These are phyloP conservation scores for Plectosphaerella plurivora DNA, from an alignment of 2,329 filamentous ascomycete genomes.

Conservation along the genomic window DNA sequence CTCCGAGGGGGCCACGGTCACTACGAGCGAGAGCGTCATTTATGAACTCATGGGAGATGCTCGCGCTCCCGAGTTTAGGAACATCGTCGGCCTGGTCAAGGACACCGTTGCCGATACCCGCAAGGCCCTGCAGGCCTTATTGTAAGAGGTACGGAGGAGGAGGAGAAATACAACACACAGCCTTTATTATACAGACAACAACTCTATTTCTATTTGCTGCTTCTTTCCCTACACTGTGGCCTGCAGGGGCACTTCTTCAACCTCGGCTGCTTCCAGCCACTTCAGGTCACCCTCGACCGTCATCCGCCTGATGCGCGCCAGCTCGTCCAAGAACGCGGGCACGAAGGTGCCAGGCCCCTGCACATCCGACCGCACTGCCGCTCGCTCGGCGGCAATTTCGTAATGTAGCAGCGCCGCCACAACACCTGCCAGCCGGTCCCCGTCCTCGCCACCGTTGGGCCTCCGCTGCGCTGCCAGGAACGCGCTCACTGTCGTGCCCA, in stretches of 20 bases:
- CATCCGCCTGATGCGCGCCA: slow-evolving; percentile 45
- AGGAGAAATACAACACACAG: no score
- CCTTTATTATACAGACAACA: no score
- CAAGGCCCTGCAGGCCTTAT: slow-evolving; percentile 60
- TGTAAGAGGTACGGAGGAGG: slow-evolving; percentile 18
- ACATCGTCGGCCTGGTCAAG: slow-evolving; percentile 73
- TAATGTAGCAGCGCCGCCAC: slow-evolving; percentile 72
- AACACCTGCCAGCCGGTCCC: slow-evolving; percentile 67
- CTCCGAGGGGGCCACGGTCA: slow-evolving; percentile 72
- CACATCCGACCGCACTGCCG: slow-evolving; percentile 61
- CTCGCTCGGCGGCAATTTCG: slow-evolving; percentile 67
- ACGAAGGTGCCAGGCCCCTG: slow-evolving; percentile 83
- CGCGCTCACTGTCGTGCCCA: slow-evolving; percentile 77
- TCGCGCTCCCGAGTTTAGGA: slow-evolving; percentile 64
- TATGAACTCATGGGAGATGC: slow-evolving; percentile 91
- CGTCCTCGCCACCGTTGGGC: slow-evolving; percentile 14
- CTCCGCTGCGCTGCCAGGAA: slow-evolving; percentile 58
- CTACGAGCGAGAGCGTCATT: slow-evolving; percentile 82
- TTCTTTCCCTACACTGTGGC: no score
- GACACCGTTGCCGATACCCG: slow-evolving; percentile 68
- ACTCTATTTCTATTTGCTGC: no score
- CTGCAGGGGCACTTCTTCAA: slow-evolving; percentile 23
- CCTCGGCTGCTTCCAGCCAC: slow-evolving; percentile 50
- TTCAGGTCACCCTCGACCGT: slow-evolving; percentile 39
- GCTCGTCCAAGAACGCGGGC: slow-evolving; percentile 75